These are phyloP conservation scores for Chlamydomonas sphaeroides DNA, from an alignment of 139 green algal genomes.

Conservation along the genomic window DNA sequence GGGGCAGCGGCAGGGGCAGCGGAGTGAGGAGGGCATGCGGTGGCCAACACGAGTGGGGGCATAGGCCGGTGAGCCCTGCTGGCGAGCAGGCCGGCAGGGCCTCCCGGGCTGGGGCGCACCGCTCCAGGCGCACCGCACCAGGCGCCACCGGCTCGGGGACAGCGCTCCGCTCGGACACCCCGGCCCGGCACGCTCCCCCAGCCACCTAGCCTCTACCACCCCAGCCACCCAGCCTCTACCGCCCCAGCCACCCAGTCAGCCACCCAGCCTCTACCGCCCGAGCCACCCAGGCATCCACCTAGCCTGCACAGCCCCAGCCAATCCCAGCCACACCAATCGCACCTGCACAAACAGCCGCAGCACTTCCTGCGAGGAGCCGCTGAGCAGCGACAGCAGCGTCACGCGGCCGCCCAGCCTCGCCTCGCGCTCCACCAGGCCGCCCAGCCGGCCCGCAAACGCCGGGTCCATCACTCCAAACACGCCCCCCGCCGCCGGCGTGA, in stretches of 20 bases:
- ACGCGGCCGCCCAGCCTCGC: conserved; percentile 28
- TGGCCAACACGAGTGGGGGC: too few species aligned
- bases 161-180: too few species aligned
- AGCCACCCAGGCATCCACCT: neutral
- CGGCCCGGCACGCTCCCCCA: neutral
- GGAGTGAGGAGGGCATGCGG: neutral
- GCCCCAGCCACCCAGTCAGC: neutral
- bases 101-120: too few species aligned
- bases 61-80: too few species aligned
- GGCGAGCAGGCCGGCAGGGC: too few species aligned
- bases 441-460: neutral
- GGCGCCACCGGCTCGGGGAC: too few species aligned
- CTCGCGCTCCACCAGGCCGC: conserved; percentile 25
- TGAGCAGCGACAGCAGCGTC: conserved; percentile 36
- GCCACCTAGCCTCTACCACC: neutral
- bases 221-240: too few species aligned
- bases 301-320: too few species aligned
- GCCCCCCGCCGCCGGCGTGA: conserved; percentile 8
- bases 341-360: conserved; percentile 31
- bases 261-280: neutral
- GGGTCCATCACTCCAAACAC: conserved; percentile 34
- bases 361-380: conserved; percentile 26
- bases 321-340: neutral
- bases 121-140: too few species aligned
- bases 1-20: neutral